These are phyloP conservation scores for Nymphaea thermarum DNA, from an alignment of 164 flowering plant genomes.

Conservation along the genomic window DNA sequence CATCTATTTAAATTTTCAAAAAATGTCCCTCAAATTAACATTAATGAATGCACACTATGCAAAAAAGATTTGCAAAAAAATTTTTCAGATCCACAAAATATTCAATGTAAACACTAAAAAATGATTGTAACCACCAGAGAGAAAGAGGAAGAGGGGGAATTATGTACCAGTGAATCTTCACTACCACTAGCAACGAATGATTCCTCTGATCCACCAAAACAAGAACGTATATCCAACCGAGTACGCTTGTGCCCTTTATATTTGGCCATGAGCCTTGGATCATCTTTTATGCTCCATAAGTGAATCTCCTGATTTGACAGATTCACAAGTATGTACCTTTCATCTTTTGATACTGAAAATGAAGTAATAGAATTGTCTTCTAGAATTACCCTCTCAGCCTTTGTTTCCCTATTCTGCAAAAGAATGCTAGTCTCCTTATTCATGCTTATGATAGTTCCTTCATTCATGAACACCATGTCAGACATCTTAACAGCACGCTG, in stretches of 20 bases:
- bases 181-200: constrained; percentile 85
- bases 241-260: constrained; percentile 69
- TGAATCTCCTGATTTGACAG: constrained; percentile 68
- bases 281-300: constrained; percentile 61
- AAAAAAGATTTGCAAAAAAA: no score
- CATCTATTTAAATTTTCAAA: no score
- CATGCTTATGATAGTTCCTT: constrained; percentile 61
- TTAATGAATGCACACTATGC: no score
- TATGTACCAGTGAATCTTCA: constrained; percentile 77
- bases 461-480: constrained; percentile 60
- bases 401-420: constrained; percentile 43
- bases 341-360: constrained; percentile 54
- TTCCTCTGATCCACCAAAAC: constrained; percentile 75
- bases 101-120: no score
- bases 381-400: constrained; percentile 39
- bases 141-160: background rate
- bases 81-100: no score
- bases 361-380: constrained; percentile 55
- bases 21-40: no score
- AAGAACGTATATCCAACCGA: constrained; percentile 62
- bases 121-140: no score
- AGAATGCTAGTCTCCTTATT: constrained; percentile 38
- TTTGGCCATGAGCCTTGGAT: constrained; percentile 31
- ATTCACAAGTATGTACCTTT: constrained; percentile 49
- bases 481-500: constrained; percentile 50